phyloP scores from a whole-genome alignment of 352 stramenopile genomes.

The Phytophthora palmivora region DNA sequence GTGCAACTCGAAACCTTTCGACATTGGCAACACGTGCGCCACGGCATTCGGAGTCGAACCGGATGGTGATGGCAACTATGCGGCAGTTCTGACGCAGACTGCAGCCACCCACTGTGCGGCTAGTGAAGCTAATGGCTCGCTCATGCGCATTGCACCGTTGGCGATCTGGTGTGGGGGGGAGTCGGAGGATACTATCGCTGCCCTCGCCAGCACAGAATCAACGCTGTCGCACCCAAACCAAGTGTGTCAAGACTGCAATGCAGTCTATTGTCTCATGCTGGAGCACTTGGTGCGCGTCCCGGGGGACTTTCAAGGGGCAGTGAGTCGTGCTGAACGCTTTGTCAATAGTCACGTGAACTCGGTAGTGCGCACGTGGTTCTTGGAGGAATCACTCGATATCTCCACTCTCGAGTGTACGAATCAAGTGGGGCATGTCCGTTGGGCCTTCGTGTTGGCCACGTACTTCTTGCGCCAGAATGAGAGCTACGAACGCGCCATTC shows the following conservation, averaged over 20 bases:
- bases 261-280: slow-evolving; percentile 61
- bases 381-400: slow-evolving; percentile 53
- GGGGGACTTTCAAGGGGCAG: slow-evolving; percentile 42
- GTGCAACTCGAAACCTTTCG: slow-evolving; percentile 46
- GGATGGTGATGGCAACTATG: slow-evolving; percentile 26
- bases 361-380: slow-evolving; percentile 49
- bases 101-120: slow-evolving; percentile 25
- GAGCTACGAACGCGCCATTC: slow-evolving; percentile 53
- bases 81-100: slow-evolving; percentile 34
- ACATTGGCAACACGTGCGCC: slow-evolving; percentile 64
- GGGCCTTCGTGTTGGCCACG: slow-evolving; percentile 57
- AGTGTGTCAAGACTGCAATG: slow-evolving; percentile 68
- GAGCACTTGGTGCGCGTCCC: slow-evolving; percentile 51
- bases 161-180: slow-evolving; percentile 46
- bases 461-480: slow-evolving; percentile 52
- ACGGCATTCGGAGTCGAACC: slow-evolving; percentile 41
- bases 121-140: slow-evolving; percentile 61
- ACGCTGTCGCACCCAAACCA: slow-evolving; percentile 57
- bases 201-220: slow-evolving; percentile 44
- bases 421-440: slow-evolving; percentile 53
- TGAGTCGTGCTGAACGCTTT: slow-evolving; percentile 45
- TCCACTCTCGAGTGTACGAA: slow-evolving; percentile 38
- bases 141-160: slow-evolving; percentile 61
- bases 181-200: slow-evolving; percentile 36
- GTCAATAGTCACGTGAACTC: slow-evolving; percentile 37